A percentile compares a stretch with the other conserved stretches of the same genome.
phyloP scores from a whole-genome alignment of 1,284 basidiomycete species.

The Ganoderma multipileum region DNA sequence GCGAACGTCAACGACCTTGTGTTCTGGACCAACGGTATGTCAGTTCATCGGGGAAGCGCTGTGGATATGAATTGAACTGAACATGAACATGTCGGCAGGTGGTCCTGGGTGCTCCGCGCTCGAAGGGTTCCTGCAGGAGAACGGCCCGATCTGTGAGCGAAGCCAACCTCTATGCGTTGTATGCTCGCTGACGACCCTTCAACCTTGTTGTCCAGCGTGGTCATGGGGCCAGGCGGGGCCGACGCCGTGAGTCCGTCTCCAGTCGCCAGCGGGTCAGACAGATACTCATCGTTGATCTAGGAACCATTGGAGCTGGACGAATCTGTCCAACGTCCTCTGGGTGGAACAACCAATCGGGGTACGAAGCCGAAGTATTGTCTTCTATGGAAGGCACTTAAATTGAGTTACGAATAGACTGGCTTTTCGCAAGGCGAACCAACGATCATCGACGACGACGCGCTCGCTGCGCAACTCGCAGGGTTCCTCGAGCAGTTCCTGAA shows the following conservation, averaged over 20 bases:
- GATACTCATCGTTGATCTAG: slow-evolving; percentile 21
- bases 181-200: not conserved
- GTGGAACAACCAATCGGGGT: slow-evolving; percentile 59
- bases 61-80: not conserved
- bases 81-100: not conserved
- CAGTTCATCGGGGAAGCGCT: not conserved
- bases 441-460: slow-evolving; percentile 46
- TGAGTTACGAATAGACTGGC: slow-evolving; percentile 35
- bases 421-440: slow-evolving; percentile 44
- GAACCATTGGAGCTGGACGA: slow-evolving; percentile 49
- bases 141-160: slow-evolving; percentile 48
- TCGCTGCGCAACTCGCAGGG: slow-evolving; percentile 45
- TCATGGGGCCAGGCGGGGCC: slow-evolving; percentile 62
- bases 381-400: too few relatives aligned
- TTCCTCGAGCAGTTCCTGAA: slow-evolving; percentile 49
- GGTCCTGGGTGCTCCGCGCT: slow-evolving; percentile 42
- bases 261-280: not conserved
- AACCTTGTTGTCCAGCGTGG: slow-evolving; percentile 47
- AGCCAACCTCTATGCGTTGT: not conserved
- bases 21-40: not conserved
- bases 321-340: slow-evolving; percentile 52
- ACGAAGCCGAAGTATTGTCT: slow-evolving; percentile 27
- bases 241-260: slow-evolving; percentile 44
- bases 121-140: slow-evolving; percentile 58
- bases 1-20: not conserved